phyloP scores from a whole-genome alignment of 371 early-diverging fungal species.

The Mucor irregularis region DNA sequence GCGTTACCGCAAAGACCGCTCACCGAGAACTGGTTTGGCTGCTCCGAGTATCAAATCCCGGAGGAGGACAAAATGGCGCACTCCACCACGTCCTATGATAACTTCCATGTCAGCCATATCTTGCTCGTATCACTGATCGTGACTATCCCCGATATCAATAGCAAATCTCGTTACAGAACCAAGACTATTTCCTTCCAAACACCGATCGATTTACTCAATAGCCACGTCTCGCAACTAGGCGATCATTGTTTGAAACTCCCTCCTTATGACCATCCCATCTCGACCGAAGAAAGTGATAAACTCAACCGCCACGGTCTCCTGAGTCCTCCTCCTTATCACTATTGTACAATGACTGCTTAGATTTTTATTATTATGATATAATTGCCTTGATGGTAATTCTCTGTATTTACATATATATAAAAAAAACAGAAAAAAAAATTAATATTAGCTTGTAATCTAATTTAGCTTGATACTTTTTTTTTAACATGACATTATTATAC shows the following conservation, averaged over 20 bases:
- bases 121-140: conserved; percentile 14
- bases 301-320: conserved; percentile 7
- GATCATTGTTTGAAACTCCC: conserved; percentile 7
- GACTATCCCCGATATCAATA: conserved; percentile 1
- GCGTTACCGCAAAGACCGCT: background rate
- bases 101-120: conserved; percentile 10
- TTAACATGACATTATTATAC: no score
- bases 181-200: conserved; percentile 20
- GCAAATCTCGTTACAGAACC: background rate
- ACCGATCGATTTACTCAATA: conserved; percentile 12
- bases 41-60: conserved; percentile 11
- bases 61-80: conserved; percentile 5
- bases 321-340: conserved; percentile 13
- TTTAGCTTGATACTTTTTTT: background rate
- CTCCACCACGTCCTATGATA: conserved; percentile 10
- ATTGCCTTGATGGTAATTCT: conserved; percentile 39
- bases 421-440: no score
- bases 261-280: conserved; percentile 11
- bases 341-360: background rate
- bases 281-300: conserved; percentile 14
- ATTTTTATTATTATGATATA: conserved; percentile 3
- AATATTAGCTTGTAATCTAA: no score
- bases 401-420: conserved; percentile 14
- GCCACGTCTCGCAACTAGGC: conserved; percentile 5
- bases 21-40: conserved; percentile 1